These are phyloP conservation scores for Apiotrichum siamense DNA, from an alignment of 1,284 basidiomycete species.

Conservation along the genomic window DNA sequence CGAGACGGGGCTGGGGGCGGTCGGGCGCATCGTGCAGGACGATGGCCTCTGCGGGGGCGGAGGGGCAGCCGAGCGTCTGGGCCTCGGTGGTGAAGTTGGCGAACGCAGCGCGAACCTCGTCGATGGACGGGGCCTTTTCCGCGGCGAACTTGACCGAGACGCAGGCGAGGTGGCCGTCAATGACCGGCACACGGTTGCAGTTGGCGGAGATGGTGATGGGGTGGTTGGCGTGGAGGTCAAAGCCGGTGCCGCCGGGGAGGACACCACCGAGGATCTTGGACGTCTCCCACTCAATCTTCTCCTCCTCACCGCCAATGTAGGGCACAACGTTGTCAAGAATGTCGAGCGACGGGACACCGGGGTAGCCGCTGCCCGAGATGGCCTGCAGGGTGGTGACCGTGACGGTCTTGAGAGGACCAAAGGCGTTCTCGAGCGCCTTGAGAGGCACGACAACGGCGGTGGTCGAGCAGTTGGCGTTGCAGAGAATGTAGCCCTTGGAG, in stretches of 20 bases:
- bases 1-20: constrained; percentile 88
- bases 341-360: constrained; percentile 84
- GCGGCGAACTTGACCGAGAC: constrained; percentile 79
- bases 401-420: constrained; percentile 85
- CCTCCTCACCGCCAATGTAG: constrained; percentile 81
- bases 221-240: constrained; percentile 75
- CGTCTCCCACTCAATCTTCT: constrained; percentile 98
- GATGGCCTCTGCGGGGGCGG: constrained; percentile 79
- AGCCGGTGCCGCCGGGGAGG: constrained; percentile 54
- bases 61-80: constrained; percentile 73
- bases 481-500: constrained; percentile 88
- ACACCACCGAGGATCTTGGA: constrained; percentile 92
- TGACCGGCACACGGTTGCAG: constrained; percentile 87
- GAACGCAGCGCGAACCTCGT: constrained; percentile 81
- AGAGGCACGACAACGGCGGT: constrained; percentile 91
- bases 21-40: constrained; percentile 88
- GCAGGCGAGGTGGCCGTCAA: constrained; percentile 85
- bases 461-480: constrained; percentile 98
- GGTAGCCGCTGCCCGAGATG: constrained; percentile 95
- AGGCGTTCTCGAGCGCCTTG: constrained; percentile 81
- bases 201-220: constrained; percentile 83
- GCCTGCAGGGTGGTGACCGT: constrained; percentile 96
- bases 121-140: constrained; percentile 69
- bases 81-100: constrained; percentile 69
- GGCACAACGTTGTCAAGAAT: constrained; percentile 96